Conservation (phyloP, 495 filamentous ascomycete genomes). For the Aspergillus haitiensis region DNA sequence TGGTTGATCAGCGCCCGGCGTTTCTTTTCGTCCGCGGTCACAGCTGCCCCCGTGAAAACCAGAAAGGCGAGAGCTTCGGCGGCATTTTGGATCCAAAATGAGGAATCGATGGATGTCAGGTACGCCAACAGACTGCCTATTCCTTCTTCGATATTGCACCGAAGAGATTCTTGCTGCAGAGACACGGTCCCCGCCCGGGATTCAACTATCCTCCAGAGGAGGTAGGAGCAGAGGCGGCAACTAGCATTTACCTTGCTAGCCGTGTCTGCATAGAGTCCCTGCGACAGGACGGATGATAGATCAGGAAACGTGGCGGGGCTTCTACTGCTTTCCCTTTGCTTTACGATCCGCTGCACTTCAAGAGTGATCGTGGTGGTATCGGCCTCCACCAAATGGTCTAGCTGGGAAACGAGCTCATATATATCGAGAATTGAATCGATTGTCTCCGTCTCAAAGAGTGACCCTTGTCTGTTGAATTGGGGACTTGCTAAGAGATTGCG, state of each 20-base stretch:
- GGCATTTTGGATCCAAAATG: background rate
- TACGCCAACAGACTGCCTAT: background rate
- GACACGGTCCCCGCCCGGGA: background rate
- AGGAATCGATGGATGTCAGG: background rate
- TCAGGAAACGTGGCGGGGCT: background rate
- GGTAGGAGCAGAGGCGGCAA: background rate
- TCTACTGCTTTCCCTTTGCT: background rate
- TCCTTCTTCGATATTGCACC: background rate
- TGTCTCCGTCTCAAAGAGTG: background rate
- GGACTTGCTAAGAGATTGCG: background rate
- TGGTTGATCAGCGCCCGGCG: background rate
- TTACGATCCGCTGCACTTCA: background rate
- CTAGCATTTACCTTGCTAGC: background rate
- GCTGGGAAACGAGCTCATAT: background rate
- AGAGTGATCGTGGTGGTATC: background rate
- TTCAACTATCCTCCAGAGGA: background rate
- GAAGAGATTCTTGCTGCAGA: background rate
- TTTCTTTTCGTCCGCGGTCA: background rate
- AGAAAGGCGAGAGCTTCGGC: background rate
- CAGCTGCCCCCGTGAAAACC: slow-evolving; percentile 2
- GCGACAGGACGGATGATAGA: too few species aligned
- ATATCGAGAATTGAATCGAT: background rate
- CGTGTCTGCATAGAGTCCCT: background rate
- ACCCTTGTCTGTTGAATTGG: background rate
- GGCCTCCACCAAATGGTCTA: background rate